These are phyloP conservation scores for Calamus simplicifolius DNA, from an alignment of 176 grass and related monocot genomes.

Conservation along the genomic window DNA sequence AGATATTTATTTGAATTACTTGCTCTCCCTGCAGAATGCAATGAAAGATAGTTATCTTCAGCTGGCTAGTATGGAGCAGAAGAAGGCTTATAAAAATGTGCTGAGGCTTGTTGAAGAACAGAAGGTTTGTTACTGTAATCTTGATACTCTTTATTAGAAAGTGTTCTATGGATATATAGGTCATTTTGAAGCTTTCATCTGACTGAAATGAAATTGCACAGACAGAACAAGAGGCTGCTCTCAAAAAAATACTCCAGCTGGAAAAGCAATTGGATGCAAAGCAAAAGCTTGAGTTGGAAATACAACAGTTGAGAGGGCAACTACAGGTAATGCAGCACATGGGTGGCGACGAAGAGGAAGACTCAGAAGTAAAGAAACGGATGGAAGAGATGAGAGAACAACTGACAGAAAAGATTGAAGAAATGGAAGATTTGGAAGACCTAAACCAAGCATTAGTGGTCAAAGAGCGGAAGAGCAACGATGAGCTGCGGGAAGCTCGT, in stretches of 20 bases:
- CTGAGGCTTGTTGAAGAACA: conserved; percentile 43
- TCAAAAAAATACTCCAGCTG: conserved; percentile 32
- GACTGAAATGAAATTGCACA: conserved; percentile 23
- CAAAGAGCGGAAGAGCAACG: conserved; percentile 33
- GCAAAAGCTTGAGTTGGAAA: conserved; percentile 63
- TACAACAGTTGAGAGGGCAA: conserved; percentile 47
- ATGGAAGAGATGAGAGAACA: conserved; percentile 30
- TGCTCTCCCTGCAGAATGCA: too few relatives aligned
- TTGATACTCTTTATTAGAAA: too few relatives aligned
- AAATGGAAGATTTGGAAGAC: conserved; percentile 42
- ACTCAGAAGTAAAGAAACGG: conserved; percentile 21
- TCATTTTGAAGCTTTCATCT: not conserved
- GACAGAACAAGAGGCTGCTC: conserved; percentile 43
- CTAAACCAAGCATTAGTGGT: conserved; percentile 39
- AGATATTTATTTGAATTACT: too few relatives aligned
- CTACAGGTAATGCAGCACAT: conserved; percentile 53
- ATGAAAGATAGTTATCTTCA: conserved; percentile 12
- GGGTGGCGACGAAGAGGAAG: conserved; percentile 36
- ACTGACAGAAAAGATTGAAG: conserved; percentile 42
- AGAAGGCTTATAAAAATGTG: conserved; percentile 35
- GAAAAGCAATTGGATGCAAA: conserved; percentile 35
- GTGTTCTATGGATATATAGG: too few relatives aligned
- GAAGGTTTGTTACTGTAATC: conserved; percentile 17
- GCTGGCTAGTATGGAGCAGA: conserved; percentile 33
- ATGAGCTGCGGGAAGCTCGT: conserved; percentile 62